Evolutionary conservation across 371 early-diverging fungal genomes (phyloP).

Genomic region (Dichotomocladium elegans): DNA sequence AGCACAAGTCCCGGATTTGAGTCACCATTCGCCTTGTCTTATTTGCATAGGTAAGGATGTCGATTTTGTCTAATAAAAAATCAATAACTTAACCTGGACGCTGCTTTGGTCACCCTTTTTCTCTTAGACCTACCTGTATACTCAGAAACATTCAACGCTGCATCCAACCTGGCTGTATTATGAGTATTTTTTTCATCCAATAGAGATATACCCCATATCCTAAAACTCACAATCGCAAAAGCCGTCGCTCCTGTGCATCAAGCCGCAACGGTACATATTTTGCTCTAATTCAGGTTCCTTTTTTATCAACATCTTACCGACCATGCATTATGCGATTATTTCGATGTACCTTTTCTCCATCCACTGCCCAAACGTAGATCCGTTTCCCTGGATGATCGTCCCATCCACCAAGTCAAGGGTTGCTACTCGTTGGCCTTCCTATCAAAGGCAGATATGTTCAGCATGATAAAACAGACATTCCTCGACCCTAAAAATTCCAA

Average conservation of each 20-base stretch:
- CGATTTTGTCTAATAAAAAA: constrained; percentile 90
- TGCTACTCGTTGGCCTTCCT: constrained; percentile 1
- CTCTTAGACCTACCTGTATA: constrained; percentile 40
- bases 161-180: constrained; percentile 61
- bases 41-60: constrained; percentile 79
- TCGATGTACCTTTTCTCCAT: constrained; percentile 50
- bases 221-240: constrained; percentile 64
- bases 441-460: background rate
- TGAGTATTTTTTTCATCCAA: background rate
- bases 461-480: background rate
- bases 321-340: too few species aligned
- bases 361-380: constrained; percentile 71
- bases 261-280: constrained; percentile 92
- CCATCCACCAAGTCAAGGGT: constrained; percentile 40
- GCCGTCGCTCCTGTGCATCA: constrained; percentile 82
- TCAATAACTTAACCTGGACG: too few species aligned
- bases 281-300: constrained; percentile 46
- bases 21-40: constrained; percentile 86
- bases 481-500: too few species aligned
- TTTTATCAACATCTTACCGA: background rate
- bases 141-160: constrained; percentile 87
- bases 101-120: background rate
- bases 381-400: constrained; percentile 36
- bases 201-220: background rate
- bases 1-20: constrained; percentile 93